Evolutionary conservation across 192 early-diverging fungal genomes (phyloP).

Genomic region (Coemansia sp.): DNA sequence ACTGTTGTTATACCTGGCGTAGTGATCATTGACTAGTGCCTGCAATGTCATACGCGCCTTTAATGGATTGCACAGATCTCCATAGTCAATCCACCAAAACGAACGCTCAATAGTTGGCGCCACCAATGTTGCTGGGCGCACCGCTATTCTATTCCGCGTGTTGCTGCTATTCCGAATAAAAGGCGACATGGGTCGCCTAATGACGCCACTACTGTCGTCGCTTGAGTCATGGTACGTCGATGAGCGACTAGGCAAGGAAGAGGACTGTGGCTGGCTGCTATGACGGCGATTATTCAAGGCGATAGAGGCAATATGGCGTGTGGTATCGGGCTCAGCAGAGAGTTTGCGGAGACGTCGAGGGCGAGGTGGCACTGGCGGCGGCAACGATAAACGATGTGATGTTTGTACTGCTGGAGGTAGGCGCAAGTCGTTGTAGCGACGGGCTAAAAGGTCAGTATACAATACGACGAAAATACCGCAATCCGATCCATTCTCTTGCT

Average conservation of each 20-base stretch:
- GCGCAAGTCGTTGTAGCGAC: constrained; percentile 43
- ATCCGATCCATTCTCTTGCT: constrained; percentile 50
- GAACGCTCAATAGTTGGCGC: constrained; percentile 9
- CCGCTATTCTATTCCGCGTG: neutral
- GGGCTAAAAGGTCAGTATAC: constrained; percentile 44
- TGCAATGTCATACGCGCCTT: constrained; percentile 31
- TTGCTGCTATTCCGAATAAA: constrained; percentile 10
- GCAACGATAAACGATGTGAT: neutral
- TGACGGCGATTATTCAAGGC: neutral
- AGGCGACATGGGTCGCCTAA: constrained; percentile 17
- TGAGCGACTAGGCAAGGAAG: neutral
- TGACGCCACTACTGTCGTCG: neutral
- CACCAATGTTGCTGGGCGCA: constrained; percentile 11
- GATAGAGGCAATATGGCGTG: neutral
- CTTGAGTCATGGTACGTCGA: neutral
- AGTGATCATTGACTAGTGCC: constrained; percentile 17
- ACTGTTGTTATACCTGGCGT: neutral
- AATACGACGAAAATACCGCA: constrained; percentile 52
- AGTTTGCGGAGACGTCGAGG: neutral
- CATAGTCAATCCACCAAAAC: constrained; percentile 57
- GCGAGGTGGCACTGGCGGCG: constrained; percentile 5
- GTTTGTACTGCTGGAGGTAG: neutral
- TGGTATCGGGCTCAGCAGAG: constrained; percentile 5
- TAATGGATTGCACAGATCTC: constrained; percentile 44
- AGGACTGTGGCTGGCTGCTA: neutral